Evolutionary conservation across 2,329 filamentous ascomycete species (phyloP).

Genomic region (Didymella exigua): DNA sequence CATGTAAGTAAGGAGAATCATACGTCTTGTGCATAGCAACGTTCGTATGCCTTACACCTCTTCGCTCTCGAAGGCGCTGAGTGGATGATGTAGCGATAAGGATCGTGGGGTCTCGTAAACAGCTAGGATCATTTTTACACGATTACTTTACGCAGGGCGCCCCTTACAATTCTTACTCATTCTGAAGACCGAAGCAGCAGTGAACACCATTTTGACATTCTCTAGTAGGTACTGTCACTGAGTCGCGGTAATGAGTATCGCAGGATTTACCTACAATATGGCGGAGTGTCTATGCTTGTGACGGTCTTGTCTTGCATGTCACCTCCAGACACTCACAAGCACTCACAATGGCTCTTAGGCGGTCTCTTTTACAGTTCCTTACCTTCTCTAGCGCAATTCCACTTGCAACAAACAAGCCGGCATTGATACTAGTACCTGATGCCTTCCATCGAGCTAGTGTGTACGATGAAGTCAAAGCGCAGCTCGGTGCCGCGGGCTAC

Average conservation of each 20-base stretch:
- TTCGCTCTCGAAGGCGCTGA: not conserved
- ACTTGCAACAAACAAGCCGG: constrained; percentile 6
- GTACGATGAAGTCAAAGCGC: constrained; percentile 23
- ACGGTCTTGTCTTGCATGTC: not conserved
- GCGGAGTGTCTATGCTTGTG: not conserved
- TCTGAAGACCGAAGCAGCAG: not conserved
- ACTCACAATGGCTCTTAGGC: not conserved
- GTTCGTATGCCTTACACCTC: not conserved
- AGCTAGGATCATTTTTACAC: not conserved
- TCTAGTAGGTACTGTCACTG: not conserved
- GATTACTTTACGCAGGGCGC: not conserved
- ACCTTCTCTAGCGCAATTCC: not conserved
- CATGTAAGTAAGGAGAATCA: no score
- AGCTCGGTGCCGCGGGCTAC: constrained; percentile 24
- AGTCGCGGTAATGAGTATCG: not conserved
- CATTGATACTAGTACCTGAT: constrained; percentile 18
- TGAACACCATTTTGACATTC: not conserved
- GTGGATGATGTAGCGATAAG: not conserved
- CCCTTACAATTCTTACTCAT: not conserved
- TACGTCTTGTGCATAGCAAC: no score
- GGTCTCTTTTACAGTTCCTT: not conserved
- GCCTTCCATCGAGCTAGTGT: constrained; percentile 32
- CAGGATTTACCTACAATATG: not conserved
- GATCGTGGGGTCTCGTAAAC: not conserved
- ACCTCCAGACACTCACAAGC: not conserved